phyloP scores from a whole-genome alignment of 2,329 filamentous ascomycete species.

The Epichloe aotearoae region DNA sequence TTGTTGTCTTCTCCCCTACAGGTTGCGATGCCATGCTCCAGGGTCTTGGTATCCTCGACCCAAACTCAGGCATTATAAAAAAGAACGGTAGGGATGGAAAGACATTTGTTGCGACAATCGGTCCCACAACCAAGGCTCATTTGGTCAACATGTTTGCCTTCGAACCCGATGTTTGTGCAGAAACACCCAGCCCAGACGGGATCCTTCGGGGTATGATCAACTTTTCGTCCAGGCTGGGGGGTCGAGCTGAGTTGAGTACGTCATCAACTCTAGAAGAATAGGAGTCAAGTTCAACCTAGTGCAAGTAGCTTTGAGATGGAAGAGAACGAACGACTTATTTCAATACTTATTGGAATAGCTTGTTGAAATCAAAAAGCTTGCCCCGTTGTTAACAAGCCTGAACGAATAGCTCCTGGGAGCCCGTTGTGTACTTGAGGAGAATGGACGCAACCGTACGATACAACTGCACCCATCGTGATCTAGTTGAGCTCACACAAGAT shows the following conservation, averaged over 20 bases:
- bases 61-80: slow-evolving; percentile 26
- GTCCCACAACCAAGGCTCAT: slow-evolving; percentile 77
- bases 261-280: neutral
- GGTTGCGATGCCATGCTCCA: slow-evolving; percentile 49
- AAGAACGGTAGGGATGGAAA: slow-evolving; percentile 20
- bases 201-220: slow-evolving; percentile 52
- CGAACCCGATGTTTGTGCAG: slow-evolving; percentile 67
- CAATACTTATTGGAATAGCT: too few species aligned
- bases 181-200: slow-evolving; percentile 69
- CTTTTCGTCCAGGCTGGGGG: neutral
- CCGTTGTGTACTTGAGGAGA: too few species aligned
- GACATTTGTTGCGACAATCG: slow-evolving; percentile 73
- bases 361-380: too few species aligned
- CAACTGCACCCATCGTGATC: too few species aligned
- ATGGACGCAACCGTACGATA: too few species aligned
- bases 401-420: too few species aligned
- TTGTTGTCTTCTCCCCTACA: slow-evolving; percentile 60
- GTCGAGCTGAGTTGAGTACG: neutral
- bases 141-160: slow-evolving; percentile 51
- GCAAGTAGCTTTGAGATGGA: neutral
- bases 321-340: neutral
- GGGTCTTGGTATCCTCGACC: slow-evolving; percentile 38
- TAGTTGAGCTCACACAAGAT: too few species aligned
- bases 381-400: too few species aligned
- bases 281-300: neutral